Percentiles rank a stretch among this genome's conserved stretches.
Evolutionary conservation across 2,329 filamentous ascomycete genomes (phyloP).

Genomic region (Zymoseptoria ardabiliae): DNA sequence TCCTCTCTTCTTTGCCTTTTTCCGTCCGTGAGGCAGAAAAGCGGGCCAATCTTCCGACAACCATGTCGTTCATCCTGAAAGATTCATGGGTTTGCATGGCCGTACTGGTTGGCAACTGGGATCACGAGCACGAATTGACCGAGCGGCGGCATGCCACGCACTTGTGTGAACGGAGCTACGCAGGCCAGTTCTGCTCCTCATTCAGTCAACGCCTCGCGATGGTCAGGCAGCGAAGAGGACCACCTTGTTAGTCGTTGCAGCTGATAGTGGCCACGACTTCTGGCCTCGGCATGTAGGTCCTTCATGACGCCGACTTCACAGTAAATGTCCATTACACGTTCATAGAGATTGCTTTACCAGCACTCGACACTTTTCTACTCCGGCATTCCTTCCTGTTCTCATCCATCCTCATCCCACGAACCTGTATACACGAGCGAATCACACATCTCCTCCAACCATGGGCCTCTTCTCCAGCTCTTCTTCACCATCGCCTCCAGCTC

Average conservation of each 20-base stretch:
- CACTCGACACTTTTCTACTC: too few relatives aligned
- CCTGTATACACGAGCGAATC: not conserved
- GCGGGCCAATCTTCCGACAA: not conserved
- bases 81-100: not conserved
- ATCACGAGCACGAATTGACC: not conserved
- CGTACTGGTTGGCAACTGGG: not conserved
- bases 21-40: not conserved
- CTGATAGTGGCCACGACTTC: not conserved
- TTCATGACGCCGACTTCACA: not conserved
- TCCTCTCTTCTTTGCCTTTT: not conserved
- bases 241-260: not conserved
- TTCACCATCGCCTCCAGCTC: slow-evolving; percentile 16
- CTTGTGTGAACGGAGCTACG: not conserved
- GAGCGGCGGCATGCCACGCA: not conserved
- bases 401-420: not conserved
- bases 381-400: too few relatives aligned
- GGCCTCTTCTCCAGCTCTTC: slow-evolving; percentile 31
- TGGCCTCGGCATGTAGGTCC: not conserved
- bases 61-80: not conserved
- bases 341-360: not conserved
- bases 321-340: not conserved
- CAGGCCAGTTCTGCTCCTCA: not conserved
- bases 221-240: not conserved
- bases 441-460: slow-evolving; percentile 18
- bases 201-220: not conserved